These are phyloP conservation scores for Dactylellina drechsleri DNA, from an alignment of 2,329 filamentous ascomycete species.

Conservation along the genomic window DNA sequence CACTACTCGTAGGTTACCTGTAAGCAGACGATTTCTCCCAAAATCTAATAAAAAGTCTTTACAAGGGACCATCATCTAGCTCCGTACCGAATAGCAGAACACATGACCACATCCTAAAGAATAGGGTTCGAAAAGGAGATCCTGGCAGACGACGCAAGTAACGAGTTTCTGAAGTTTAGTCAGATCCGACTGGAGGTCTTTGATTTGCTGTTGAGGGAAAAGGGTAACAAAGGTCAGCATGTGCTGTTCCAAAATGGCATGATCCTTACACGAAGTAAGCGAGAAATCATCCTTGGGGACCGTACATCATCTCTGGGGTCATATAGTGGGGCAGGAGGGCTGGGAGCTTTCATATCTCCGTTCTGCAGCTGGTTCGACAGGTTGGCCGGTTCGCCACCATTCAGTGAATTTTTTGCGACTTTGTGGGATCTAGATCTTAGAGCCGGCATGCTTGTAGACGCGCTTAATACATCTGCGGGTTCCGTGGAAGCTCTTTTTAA, in stretches of 20 bases:
- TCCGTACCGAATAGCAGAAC: slow-evolving; percentile 58
- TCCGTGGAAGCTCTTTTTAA: slow-evolving; percentile 52
- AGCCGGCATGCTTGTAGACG: slow-evolving; percentile 45
- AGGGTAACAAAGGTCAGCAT: slow-evolving; percentile 21
- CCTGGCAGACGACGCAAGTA: slow-evolving; percentile 59
- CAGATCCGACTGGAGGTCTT: slow-evolving; percentile 57
- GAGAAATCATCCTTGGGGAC: slow-evolving; percentile 24
- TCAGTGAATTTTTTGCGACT: slow-evolving; percentile 47
- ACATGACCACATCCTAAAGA: slow-evolving; percentile 58
- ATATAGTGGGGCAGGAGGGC: slow-evolving; percentile 36
- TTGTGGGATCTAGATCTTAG: slow-evolving; percentile 51
- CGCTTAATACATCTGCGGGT: slow-evolving; percentile 40
- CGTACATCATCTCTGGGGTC: slow-evolving; percentile 52
- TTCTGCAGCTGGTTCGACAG: slow-evolving; percentile 30
- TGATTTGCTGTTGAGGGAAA: slow-evolving; percentile 60
- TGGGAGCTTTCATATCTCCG: slow-evolving; percentile 32
- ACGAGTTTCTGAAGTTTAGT: slow-evolving; percentile 58
- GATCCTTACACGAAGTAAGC: slow-evolving; percentile 16
- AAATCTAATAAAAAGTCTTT: neutral
- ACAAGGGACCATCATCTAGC: neutral
- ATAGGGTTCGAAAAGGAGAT: slow-evolving; percentile 59
- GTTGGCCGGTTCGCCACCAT: slow-evolving; percentile 28
- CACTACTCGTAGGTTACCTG: slow-evolving; percentile 51
- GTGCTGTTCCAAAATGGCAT: slow-evolving; percentile 38
- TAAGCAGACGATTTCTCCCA: slow-evolving; percentile 9